Percentiles rank a stretch among this genome's conserved stretches.
These are phyloP conservation scores for Zychaea mexicana DNA, from an alignment of 371 early-diverging fungal genomes.

Conservation along the genomic window DNA sequence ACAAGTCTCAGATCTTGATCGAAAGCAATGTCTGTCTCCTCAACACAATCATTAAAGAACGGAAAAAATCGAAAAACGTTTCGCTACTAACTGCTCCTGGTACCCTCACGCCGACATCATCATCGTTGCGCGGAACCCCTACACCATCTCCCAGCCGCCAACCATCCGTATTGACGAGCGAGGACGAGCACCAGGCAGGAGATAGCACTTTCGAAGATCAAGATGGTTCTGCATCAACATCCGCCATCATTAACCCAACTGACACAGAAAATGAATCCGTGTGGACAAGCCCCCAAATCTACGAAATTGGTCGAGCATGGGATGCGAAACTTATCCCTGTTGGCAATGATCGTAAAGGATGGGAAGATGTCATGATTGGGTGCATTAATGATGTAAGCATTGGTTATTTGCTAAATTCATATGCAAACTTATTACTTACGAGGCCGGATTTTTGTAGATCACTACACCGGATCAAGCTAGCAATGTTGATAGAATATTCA, in stretches of 20 bases:
- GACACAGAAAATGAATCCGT: background rate
- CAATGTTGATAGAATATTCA: constrained; percentile 54
- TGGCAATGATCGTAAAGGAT: constrained; percentile 40
- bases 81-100: background rate
- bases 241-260: too few relatives aligned
- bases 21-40: constrained; percentile 44
- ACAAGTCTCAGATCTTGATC: constrained; percentile 27
- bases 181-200: background rate
- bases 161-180: background rate
- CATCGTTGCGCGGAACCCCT: background rate
- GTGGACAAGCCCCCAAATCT: constrained; percentile 30
- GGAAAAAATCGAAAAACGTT: constrained; percentile 11
- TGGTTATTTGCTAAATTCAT: too few relatives aligned
- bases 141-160: background rate
- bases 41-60: constrained; percentile 44
- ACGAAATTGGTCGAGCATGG: constrained; percentile 33
- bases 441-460: constrained; percentile 44
- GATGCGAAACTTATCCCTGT: constrained; percentile 32
- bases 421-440: too few relatives aligned
- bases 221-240: background rate
- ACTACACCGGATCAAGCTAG: constrained; percentile 45
- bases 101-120: background rate
- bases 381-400: constrained; percentile 46
- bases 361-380: constrained; percentile 52
- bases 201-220: too few relatives aligned